Evolutionary conservation across 176 grass and related monocot genomes (phyloP), one percentile per base, ranked within the genome.

Genomic region (Phragmites australis): DNA sequence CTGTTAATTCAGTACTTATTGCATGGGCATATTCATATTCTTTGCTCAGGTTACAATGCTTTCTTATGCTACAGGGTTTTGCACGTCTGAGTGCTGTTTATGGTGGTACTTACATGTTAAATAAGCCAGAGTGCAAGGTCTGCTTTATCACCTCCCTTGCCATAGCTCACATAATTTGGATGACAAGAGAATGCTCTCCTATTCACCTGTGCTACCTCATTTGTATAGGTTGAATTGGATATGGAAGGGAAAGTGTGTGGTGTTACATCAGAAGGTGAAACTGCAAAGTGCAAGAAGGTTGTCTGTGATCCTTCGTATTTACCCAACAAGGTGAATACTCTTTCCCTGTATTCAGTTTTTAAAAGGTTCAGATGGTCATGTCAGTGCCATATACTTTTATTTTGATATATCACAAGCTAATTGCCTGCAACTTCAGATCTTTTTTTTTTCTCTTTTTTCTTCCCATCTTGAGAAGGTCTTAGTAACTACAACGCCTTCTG

Each of bases 61-160:
- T 76, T 66, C 23, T 51, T 78, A 25, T 26, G 21, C 45, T 73
- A 47, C 82, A 97, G 94, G 94, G 84, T 86, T 97, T 97, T 92
- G 94, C 91, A 40, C 89, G 94, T 44, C 67, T 97, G 70, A 97
- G 91, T 94, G 94, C 94, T 90, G 94, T 94, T 85, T 97, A 97
- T 90, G 94, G 94, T 76, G 94, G 94, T 75, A 97, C 91, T 19
- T 97, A 97, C 82, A 97, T 97, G 94, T 81, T 97, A 83, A 91
- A 91, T 65, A 97, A 97, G 83, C 94, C 91, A 61, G 91, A 97
- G 53, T 97, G 94, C 89, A 94, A 97, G 91, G 94, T 97, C 58
- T 55, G 56, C 17, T 85, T 89, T 85, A 2, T 70, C 43, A 73
- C 25, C 40, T 60, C 50, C 40, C 53, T 70, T 34, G 16, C 51